Evolutionary conservation across 176 grass and related monocot genomes (phyloP).

Genomic region (Musa beccarii): DNA sequence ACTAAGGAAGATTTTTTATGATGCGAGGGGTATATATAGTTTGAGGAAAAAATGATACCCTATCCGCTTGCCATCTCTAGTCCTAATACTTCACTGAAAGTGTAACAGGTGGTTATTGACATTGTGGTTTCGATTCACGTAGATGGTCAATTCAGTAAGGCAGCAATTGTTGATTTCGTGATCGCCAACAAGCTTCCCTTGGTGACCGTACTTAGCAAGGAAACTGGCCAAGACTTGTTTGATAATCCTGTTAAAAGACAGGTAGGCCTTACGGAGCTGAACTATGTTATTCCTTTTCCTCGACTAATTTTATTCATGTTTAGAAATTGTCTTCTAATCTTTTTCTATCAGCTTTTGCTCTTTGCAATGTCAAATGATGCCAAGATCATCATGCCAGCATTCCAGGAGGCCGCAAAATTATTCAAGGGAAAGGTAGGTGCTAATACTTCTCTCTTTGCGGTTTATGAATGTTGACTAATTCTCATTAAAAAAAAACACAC

Average conservation of each 20-base stretch:
- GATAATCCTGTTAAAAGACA: slow-evolving; percentile 91
- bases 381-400: slow-evolving; percentile 37
- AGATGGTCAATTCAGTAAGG: slow-evolving; percentile 72
- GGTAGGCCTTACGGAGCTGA: slow-evolving; percentile 18
- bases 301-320: neutral
- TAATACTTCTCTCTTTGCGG: slow-evolving; percentile 1
- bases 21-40: no score
- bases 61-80: neutral
- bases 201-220: slow-evolving; percentile 62
- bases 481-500: neutral
- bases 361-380: slow-evolving; percentile 71
- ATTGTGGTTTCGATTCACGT: slow-evolving; percentile 8
- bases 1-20: no score
- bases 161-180: slow-evolving; percentile 62
- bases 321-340: neutral
- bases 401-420: slow-evolving; percentile 74
- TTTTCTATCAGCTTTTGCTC: slow-evolving; percentile 56
- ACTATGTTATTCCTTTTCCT: neutral
- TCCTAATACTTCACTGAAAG: neutral
- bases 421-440: slow-evolving; percentile 82
- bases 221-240: slow-evolving; percentile 64
- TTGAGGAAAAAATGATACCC: no score
- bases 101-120: neutral
- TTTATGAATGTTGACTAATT: neutral
- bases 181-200: slow-evolving; percentile 77